phyloP scores from a whole-genome alignment of 192 early-diverging fungal genomes.

The Pecoramyces ruminantium region DNA sequence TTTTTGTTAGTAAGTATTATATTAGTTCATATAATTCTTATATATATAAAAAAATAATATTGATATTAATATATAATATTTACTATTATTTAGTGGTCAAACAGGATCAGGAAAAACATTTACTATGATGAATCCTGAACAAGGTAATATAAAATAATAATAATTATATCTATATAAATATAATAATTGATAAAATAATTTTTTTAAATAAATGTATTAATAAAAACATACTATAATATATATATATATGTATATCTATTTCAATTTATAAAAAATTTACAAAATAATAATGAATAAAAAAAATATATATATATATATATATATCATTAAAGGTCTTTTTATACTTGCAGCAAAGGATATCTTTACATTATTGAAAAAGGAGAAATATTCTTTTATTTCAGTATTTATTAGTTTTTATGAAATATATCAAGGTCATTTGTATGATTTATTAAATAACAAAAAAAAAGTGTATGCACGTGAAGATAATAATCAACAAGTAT shows the following conservation, averaged over 20 bases:
- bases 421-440: conserved; percentile 92
- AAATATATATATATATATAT: too few species aligned
- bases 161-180: too few species aligned
- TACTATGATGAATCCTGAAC: conserved; percentile 75
- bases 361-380: conserved; percentile 51
- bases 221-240: too few species aligned
- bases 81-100: conserved; percentile 49
- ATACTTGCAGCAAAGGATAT: conserved; percentile 84
- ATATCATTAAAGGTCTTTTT: conserved; percentile 68
- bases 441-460: conserved; percentile 77
- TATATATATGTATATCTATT: too few species aligned
- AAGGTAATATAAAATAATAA: too few species aligned
- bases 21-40: too few species aligned
- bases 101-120: conserved; percentile 90
- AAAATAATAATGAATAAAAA: too few species aligned
- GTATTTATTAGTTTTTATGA: conserved; percentile 88
- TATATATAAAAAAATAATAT: too few species aligned
- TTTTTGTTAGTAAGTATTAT: conserved; percentile 62
- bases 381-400: conserved; percentile 53
- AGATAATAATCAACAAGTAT: conserved; percentile 87
- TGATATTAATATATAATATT: too few species aligned
- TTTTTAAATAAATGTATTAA: too few species aligned
- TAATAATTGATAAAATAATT: too few species aligned
- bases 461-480: conserved; percentile 86
- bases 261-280: too few species aligned